Conservation (phyloP, 192 early-diverging fungal species). For the Podila epicladia region DNA sequence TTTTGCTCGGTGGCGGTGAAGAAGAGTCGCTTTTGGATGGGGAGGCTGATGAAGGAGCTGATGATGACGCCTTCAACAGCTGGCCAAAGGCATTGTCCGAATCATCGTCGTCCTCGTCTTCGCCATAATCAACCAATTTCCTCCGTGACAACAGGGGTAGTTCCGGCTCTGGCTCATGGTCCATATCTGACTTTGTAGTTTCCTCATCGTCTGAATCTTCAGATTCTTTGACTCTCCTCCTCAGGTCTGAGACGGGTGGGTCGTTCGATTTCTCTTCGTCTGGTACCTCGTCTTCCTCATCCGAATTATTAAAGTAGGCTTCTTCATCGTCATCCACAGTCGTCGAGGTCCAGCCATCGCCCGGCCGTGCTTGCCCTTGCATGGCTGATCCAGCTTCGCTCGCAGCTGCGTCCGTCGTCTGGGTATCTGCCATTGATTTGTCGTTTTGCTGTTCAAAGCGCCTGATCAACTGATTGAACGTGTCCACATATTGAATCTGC, state of each 20-base stretch:
- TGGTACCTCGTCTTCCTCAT: conserved; percentile 64
- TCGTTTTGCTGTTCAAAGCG: conserved; percentile 75
- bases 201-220: conserved; percentile 14
- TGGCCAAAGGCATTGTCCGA: conserved; percentile 22
- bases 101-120: conserved; percentile 41
- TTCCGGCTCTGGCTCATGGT: conserved; percentile 17
- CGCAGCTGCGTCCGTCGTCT: conserved; percentile 27
- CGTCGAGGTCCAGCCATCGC: conserved; percentile 58
- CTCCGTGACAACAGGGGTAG: conserved; percentile 14
- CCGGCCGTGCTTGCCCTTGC: conserved; percentile 10
- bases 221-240: conserved; percentile 28
- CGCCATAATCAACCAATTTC: conserved; percentile 41
- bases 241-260: conserved; percentile 30
- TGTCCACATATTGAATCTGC: conserved; percentile 69
- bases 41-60: neutral
- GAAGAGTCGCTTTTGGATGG: conserved; percentile 7
- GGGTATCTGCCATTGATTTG: conserved; percentile 45
- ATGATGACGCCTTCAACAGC: neutral
- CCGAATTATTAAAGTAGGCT: conserved; percentile 79
- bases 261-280: conserved; percentile 46
- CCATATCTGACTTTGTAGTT: conserved; percentile 2
- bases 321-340: conserved; percentile 81
- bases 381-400: conserved; percentile 48
- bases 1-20: conserved; percentile 21
- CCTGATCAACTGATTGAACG: conserved; percentile 65